Evolutionary conservation across 352 stramenopile species (phyloP).

Genomic region (Globisporangium spiculum): DNA sequence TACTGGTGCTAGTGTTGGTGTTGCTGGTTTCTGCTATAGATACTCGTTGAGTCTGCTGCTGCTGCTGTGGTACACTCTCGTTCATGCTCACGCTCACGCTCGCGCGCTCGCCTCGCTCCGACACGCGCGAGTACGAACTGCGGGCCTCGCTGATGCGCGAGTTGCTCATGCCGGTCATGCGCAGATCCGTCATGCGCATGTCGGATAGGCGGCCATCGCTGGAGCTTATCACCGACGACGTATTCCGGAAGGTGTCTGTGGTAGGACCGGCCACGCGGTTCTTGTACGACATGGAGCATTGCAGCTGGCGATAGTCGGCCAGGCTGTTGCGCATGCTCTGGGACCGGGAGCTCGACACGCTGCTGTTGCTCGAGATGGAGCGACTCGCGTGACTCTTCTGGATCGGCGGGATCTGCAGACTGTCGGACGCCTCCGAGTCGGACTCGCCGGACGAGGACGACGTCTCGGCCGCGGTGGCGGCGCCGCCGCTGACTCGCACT

Average conservation of each 20-base stretch:
- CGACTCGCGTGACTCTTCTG: slow-evolving; percentile 9
- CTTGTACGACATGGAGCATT: slow-evolving; percentile 87
- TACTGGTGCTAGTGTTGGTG: slow-evolving; percentile 5
- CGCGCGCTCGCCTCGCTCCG: slow-evolving; percentile 9
- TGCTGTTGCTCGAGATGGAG: slow-evolving; percentile 17
- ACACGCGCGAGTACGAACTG: slow-evolving; percentile 7
- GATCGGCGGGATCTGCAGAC: neutral
- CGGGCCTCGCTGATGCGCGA: slow-evolving; percentile 17
- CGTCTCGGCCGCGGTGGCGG: slow-evolving; percentile 11
- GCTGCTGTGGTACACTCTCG: slow-evolving; percentile 16
- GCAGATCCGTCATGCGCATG: slow-evolving; percentile 27
- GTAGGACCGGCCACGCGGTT: slow-evolving; percentile 41
- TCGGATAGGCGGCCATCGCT: slow-evolving; percentile 11
- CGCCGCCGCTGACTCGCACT: slow-evolving; percentile 22
- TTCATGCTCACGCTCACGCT: neutral
- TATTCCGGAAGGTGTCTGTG: slow-evolving; percentile 27
- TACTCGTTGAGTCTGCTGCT: slow-evolving; percentile 11
- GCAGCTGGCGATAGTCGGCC: slow-evolving; percentile 71
- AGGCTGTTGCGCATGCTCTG: slow-evolving; percentile 31
- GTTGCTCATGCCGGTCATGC: slow-evolving; percentile 28
- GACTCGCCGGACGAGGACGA: slow-evolving; percentile 19
- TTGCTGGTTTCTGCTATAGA: slow-evolving; percentile 4
- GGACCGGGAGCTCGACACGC: slow-evolving; percentile 15
- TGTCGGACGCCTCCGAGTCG: slow-evolving; percentile 11
- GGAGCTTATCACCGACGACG: slow-evolving; percentile 12